Evolutionary conservation across 2,329 filamentous ascomycete species (phyloP).

Genomic region (Emmonsiellopsis sp.): DNA sequence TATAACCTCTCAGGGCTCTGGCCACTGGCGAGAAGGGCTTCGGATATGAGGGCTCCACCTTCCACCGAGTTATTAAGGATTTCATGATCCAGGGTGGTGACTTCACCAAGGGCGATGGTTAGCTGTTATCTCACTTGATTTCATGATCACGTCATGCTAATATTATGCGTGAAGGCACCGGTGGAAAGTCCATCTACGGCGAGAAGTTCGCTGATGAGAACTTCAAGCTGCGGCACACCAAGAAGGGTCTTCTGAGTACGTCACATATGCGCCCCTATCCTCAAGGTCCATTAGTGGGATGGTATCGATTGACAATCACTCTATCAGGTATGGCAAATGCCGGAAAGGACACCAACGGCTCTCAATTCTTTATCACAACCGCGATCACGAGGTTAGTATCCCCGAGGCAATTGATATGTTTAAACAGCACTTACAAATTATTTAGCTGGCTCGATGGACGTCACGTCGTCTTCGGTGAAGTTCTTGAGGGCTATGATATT

Average conservation of each 20-base stretch:
- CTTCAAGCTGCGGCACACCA: constrained; percentile 61
- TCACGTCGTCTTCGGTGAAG: constrained; percentile 61
- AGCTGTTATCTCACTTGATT: constrained; percentile 4
- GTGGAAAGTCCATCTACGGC: constrained; percentile 60
- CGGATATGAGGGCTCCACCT: constrained; percentile 56
- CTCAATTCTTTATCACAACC: constrained; percentile 60
- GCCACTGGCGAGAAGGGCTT: constrained; percentile 59
- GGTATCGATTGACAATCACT: neutral
- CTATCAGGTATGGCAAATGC: constrained; percentile 53
- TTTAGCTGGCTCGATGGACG: constrained; percentile 51
- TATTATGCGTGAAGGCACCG: constrained; percentile 39
- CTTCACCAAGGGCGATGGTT: constrained; percentile 53
- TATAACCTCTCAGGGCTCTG: constrained; percentile 34
- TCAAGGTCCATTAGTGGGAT: neutral
- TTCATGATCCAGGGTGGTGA: constrained; percentile 66
- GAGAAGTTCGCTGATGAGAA: constrained; percentile 60
- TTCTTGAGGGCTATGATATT: constrained; percentile 58
- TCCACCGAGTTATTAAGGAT: constrained; percentile 61
- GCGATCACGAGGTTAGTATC: constrained; percentile 41
- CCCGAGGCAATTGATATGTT: neutral
- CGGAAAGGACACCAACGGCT: constrained; percentile 56
- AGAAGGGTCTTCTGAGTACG: constrained; percentile 53
- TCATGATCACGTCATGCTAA: neutral
- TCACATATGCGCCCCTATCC: neutral
- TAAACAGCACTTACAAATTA: constrained; percentile 1